Base-by-base conservation (phyloP, 2,329 filamentous ascomycete species). In the Xylaria sp. region DNA sequence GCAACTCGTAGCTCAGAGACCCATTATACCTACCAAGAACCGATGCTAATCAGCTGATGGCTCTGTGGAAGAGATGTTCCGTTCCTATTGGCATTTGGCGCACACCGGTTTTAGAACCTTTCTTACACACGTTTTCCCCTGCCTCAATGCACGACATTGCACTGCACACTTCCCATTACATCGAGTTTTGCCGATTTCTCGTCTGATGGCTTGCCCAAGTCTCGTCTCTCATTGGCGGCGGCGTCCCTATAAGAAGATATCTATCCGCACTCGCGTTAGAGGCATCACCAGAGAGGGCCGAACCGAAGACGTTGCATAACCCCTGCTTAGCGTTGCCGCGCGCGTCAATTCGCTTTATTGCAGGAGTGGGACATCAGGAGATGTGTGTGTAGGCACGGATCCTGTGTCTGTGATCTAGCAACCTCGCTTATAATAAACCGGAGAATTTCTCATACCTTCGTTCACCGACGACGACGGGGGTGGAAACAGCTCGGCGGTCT, bases 271-370 rank as follows among this genome's bases (percentile, higher is more conserved):
- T 67, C 47, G 40, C 48, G 29, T 63, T 66, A 68, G 68, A 66
- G 25, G 54, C 53, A 37, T 64, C 60, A 37, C 65, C 63, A 42
- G 65, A 32, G 65, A 70, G 68, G 68, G 68, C 62, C 68, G 70
- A 69, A 57, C 70, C 70, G 67, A 71, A 60, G 51, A 37, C 27
- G 53, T 40, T 66, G 67, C 64, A 61, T 59, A 59, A 54, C 25
- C 65, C 53, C 44, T 57, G 54, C 50, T 51, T 37, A 32, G 61
- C 63, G 29, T 62, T 72, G 40, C 70, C 65, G 65, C 29, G 37
- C 25, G 44, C 58, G 35, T 63, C 25, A 32, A 51, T 42, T 65
- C 25, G n/a, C 32, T 37, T 60, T 57, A 50, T 54, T 60, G 50
- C 35, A 64, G 35, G 51, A 57, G 42, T 40, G 37, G 65, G 62